Conservation (phyloP, 2,329 filamentous ascomycete species). For the Bipolaris zeicola region DNA sequence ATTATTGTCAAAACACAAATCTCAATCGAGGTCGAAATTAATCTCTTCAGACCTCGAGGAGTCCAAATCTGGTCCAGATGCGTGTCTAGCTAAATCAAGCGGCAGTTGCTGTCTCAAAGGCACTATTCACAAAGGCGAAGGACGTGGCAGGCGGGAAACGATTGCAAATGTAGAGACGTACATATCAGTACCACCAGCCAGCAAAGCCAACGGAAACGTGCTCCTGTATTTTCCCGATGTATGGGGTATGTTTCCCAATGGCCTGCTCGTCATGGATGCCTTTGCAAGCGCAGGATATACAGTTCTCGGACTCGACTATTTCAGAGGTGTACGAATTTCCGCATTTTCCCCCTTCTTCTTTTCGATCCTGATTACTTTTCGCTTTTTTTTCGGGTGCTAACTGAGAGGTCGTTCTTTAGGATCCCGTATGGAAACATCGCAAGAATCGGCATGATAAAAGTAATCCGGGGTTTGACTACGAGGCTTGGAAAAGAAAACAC, state of each 20-base stretch:
- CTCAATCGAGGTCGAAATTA: background rate
- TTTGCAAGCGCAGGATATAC: slow-evolving; percentile 54
- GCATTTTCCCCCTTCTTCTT: background rate
- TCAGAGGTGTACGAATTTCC: slow-evolving; percentile 46
- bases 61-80: background rate
- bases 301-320: slow-evolving; percentile 54
- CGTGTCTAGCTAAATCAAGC: slow-evolving; percentile 39
- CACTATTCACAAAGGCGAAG: slow-evolving; percentile 48
- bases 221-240: slow-evolving; percentile 56
- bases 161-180: slow-evolving; percentile 51
- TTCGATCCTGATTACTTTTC: no score
- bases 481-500: slow-evolving; percentile 57
- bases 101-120: slow-evolving; percentile 51
- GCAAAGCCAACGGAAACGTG: slow-evolving; percentile 50
- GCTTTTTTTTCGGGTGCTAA: no score
- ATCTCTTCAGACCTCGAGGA: background rate
- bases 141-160: slow-evolving; percentile 44
- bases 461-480: slow-evolving; percentile 52
- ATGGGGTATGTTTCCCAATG: slow-evolving; percentile 54
- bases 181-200: slow-evolving; percentile 34
- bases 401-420: slow-evolving; percentile 30
- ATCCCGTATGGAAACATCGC: slow-evolving; percentile 53
- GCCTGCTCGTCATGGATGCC: slow-evolving; percentile 54
- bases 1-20: background rate
- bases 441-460: slow-evolving; percentile 25